Conservation (phyloP, 805 yeast species). For the Yamadazyma laniorum region DNA sequence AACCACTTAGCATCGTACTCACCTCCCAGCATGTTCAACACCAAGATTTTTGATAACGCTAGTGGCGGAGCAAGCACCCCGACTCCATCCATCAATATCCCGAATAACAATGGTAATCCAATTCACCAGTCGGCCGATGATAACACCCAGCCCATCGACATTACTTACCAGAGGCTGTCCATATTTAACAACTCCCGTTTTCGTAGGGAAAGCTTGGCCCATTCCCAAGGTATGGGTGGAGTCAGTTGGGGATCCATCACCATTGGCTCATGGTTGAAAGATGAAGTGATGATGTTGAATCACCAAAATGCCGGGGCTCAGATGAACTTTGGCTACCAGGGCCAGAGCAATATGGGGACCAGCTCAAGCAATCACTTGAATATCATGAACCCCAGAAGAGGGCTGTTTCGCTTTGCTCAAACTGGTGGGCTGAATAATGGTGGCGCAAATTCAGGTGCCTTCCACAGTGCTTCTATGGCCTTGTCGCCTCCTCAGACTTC, state of each 20-base stretch:
- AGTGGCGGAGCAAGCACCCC: slow-evolving; percentile 3
- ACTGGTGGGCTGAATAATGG: slow-evolving; percentile 7
- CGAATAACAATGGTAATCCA: slow-evolving; percentile 21
- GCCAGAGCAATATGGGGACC: slow-evolving; percentile 1
- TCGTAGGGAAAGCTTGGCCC: slow-evolving; percentile 89
- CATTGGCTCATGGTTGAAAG: slow-evolving; percentile 93
- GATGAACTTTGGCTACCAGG: not conserved
- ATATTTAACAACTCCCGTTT: slow-evolving; percentile 46
- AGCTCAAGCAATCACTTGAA: slow-evolving; percentile 8
- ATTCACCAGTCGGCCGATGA: slow-evolving; percentile 13
- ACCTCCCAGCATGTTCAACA: slow-evolving; percentile 34
- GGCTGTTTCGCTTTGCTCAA: slow-evolving; percentile 29
- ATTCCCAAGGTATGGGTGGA: slow-evolving; percentile 97
- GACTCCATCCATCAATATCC: slow-evolving; percentile 28
- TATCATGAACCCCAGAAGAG: slow-evolving; percentile 23
- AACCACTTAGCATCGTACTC: too few species aligned
- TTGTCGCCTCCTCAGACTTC: slow-evolving; percentile 70
- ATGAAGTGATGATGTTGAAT: slow-evolving; percentile 71
- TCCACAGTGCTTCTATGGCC: slow-evolving; percentile 20
- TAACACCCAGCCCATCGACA: slow-evolving; percentile 44
- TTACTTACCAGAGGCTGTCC: slow-evolving; percentile 41
- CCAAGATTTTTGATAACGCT: slow-evolving; percentile 37
- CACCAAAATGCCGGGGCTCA: slow-evolving; percentile 7
- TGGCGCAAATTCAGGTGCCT: slow-evolving; percentile 8
- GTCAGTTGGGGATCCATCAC: slow-evolving; percentile 96